Evolutionary conservation across 345 rosid species (phyloP).

Genomic region (Lepidium aucheri): DNA sequence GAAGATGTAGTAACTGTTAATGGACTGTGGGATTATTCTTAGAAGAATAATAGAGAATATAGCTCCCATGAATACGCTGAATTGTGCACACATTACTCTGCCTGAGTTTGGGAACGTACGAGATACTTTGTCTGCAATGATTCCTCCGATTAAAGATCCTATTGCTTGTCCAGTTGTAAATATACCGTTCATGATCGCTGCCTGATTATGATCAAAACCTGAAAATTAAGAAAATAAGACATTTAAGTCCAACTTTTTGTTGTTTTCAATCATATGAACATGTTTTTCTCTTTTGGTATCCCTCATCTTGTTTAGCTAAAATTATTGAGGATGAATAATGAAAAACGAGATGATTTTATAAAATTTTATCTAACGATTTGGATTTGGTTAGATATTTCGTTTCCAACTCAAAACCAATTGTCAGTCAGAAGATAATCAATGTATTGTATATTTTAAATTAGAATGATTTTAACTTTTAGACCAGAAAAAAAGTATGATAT

Average conservation of each 20-base stretch:
- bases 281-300: neutral
- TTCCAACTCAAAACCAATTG: no score
- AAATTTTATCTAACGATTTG: neutral
- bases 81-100: conserved; percentile 82
- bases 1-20: conserved; percentile 46
- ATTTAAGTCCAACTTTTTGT: neutral
- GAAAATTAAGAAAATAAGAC: neutral
- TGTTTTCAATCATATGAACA: neutral
- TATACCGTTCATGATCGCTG: conserved; percentile 59
- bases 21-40: conserved; percentile 57
- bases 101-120: conserved; percentile 56
- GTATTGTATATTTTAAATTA: no score
- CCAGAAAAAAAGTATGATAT: no score
- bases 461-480: no score
- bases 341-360: neutral
- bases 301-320: neutral
- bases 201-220: conserved; percentile 65
- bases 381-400: neutral
- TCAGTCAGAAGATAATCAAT: no score
- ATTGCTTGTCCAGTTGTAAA: conserved; percentile 66
- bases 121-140: conserved; percentile 63
- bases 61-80: conserved; percentile 82
- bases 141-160: conserved; percentile 66
- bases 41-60: conserved; percentile 72
- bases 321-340: neutral